Conservation (phyloP, 2,329 filamentous ascomycete genomes). For the Drechslerella coelobrocha region DNA sequence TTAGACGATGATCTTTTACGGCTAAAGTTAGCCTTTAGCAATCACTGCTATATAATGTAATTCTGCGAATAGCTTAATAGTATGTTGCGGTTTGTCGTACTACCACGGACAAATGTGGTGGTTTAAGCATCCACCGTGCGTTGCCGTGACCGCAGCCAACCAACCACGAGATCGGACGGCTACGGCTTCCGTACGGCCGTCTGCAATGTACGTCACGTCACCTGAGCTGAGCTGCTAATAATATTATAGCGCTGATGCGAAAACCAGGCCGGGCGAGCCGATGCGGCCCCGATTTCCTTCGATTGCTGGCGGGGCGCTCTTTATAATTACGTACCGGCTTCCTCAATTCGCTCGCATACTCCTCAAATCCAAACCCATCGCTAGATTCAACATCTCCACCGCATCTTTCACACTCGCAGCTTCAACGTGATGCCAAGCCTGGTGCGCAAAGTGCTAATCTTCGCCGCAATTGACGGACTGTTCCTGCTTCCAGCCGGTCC, state of each 20-base stretch:
- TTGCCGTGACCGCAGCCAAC: conserved; percentile 9
- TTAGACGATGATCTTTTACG: no score
- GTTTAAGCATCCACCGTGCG: neutral
- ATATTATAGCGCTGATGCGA: conserved; percentile 34
- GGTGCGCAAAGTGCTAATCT: conserved; percentile 79
- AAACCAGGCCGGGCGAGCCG: conserved; percentile 32
- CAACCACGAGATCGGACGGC: conserved; percentile 31
- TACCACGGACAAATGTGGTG: no score
- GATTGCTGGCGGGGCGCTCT: conserved; percentile 9
- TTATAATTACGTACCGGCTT: no score
- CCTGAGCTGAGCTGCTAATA: conserved; percentile 24
- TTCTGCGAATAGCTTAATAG: no score
- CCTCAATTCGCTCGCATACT: no score
- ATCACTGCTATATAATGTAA: no score
- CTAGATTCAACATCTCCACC: conserved; percentile 46
- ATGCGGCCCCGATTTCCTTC: conserved; percentile 20
- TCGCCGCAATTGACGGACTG: conserved; percentile 81
- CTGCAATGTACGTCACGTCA: conserved; percentile 50
- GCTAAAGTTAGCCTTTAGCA: no score
- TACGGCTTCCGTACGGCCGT: neutral
- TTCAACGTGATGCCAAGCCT: conserved; percentile 71
- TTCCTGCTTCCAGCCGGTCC: conserved; percentile 72
- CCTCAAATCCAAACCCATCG: no score
- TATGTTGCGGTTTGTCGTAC: no score
- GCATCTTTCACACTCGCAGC: conserved; percentile 39